phyloP scores from a whole-genome alignment of 2,329 filamentous ascomycete species.

The Helotiales sp. region DNA sequence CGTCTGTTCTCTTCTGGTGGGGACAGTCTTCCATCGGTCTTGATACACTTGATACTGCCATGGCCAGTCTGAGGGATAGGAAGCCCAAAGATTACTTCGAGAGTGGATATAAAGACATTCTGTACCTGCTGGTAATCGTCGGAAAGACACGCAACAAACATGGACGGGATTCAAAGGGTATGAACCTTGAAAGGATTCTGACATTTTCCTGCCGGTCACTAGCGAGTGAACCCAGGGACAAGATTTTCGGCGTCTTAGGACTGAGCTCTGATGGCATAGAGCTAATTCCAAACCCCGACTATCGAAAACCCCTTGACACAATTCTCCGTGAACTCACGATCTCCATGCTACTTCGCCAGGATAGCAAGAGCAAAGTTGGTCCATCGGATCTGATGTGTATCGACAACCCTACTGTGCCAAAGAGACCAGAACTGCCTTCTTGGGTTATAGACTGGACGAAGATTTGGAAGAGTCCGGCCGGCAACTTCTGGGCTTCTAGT shows the following conservation, averaged over 20 bases:
- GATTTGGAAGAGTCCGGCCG: neutral
- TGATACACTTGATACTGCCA: neutral
- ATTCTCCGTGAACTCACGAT: conserved; percentile 4
- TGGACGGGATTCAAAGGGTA: neutral
- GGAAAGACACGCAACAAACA: neutral
- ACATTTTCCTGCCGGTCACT: conserved; percentile 9
- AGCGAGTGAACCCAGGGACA: conserved; percentile 16
- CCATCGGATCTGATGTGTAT: conserved; percentile 11
- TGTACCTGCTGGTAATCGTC: neutral
- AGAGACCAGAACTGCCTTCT: neutral
- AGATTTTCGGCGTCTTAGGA: conserved; percentile 12
- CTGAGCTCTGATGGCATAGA: conserved; percentile 13
- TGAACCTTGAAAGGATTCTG: neutral
- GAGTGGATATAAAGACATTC: conserved; percentile 1
- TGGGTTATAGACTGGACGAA: conserved; percentile 2
- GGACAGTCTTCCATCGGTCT: neutral
- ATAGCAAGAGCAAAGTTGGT: neutral
- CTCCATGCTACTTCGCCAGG: neutral
- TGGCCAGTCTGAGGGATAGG: neutral
- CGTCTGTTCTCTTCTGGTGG: neutral
- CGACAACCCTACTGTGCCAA: neutral
- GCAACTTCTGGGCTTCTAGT: neutral
- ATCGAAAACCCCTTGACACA: conserved; percentile 6
- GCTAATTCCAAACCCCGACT: conserved; percentile 12
- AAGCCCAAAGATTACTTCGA: conserved; percentile 3